Evolutionary conservation across 192 early-diverging fungal species (phyloP).

Genomic region (Backusella sp.): DNA sequence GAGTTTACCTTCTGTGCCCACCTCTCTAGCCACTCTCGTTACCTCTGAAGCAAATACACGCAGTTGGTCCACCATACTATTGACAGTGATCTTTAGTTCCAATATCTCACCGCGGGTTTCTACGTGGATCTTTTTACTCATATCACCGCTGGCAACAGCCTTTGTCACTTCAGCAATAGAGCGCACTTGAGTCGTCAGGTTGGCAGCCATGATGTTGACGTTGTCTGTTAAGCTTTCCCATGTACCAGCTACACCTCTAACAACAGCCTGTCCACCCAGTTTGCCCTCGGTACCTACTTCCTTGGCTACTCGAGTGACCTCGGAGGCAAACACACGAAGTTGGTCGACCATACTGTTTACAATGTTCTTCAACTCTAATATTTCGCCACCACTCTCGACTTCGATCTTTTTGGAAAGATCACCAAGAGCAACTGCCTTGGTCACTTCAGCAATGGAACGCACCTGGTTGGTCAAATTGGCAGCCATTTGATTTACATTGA

Average conservation of each 20-base stretch:
- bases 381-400: slow-evolving; percentile 53
- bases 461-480: slow-evolving; percentile 58
- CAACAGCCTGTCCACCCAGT: slow-evolving; percentile 75
- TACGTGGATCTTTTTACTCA: slow-evolving; percentile 40
- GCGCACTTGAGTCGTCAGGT: slow-evolving; percentile 49
- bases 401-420: slow-evolving; percentile 52
- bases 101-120: slow-evolving; percentile 51
- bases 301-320: slow-evolving; percentile 62
- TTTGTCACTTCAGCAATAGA: slow-evolving; percentile 51
- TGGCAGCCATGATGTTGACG: slow-evolving; percentile 53
- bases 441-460: slow-evolving; percentile 54
- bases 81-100: slow-evolving; percentile 54
- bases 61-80: slow-evolving; percentile 68
- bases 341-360: slow-evolving; percentile 68
- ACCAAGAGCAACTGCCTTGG: slow-evolving; percentile 53
- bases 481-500: slow-evolving; percentile 69
- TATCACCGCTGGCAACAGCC: slow-evolving; percentile 47
- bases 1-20: slow-evolving; percentile 58
- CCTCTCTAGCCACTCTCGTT: slow-evolving; percentile 61
- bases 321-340: slow-evolving; percentile 58
- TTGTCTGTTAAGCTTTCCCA: slow-evolving; percentile 72
- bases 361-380: slow-evolving; percentile 57
- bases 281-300: slow-evolving; percentile 74
- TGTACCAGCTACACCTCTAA: slow-evolving; percentile 66
- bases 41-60: slow-evolving; percentile 63